Percentiles rank a stretch among this genome's conserved stretches.
phyloP scores from a whole-genome alignment of 1,284 basidiomycete species.

The Trichosporon sp. region DNA sequence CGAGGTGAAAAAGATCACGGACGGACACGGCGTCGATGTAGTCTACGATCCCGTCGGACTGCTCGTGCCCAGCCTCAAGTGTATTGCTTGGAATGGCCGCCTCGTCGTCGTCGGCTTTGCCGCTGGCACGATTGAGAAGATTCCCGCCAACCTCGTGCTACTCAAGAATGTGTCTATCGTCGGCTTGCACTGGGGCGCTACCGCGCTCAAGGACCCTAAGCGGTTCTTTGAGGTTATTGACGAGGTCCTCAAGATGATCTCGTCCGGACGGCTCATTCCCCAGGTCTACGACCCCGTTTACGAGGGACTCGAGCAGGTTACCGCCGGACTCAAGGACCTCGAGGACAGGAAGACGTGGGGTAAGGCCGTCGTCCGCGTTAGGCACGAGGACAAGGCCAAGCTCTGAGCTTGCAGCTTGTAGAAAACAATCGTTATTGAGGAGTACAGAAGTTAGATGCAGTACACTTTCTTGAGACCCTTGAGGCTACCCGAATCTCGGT shows the following conservation, averaged over 20 bases:
- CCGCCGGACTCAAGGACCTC: slow-evolving; percentile 47
- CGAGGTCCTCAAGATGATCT: slow-evolving; percentile 65
- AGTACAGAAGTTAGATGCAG: background rate
- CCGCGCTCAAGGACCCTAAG: slow-evolving; percentile 63
- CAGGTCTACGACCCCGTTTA: slow-evolving; percentile 68
- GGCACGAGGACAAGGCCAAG: slow-evolving; percentile 44
- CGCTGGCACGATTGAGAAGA: slow-evolving; percentile 80
- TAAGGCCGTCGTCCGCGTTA: slow-evolving; percentile 70
- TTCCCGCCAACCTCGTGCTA: slow-evolving; percentile 78
- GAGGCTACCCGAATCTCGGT: no score
- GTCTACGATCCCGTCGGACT: slow-evolving; percentile 78
- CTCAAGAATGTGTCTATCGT: slow-evolving; percentile 78
- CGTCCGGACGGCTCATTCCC: slow-evolving; percentile 62
- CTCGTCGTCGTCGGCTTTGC: slow-evolving; percentile 88
- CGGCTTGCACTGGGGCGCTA: slow-evolving; percentile 85
- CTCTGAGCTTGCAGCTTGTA: background rate
- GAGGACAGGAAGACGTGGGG: slow-evolving; percentile 84
- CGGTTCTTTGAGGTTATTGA: slow-evolving; percentile 67
- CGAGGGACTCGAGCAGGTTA: slow-evolving; percentile 55
- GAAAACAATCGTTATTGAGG: background rate
- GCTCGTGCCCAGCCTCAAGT: slow-evolving; percentile 57
- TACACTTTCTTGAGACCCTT: background rate
- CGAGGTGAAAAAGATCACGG: slow-evolving; percentile 59
- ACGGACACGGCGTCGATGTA: slow-evolving; percentile 75
- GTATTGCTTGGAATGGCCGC: slow-evolving; percentile 89